These are phyloP conservation scores for Fusarium nodosum DNA, from an alignment of 2,329 filamentous ascomycete species.

Conservation along the genomic window DNA sequence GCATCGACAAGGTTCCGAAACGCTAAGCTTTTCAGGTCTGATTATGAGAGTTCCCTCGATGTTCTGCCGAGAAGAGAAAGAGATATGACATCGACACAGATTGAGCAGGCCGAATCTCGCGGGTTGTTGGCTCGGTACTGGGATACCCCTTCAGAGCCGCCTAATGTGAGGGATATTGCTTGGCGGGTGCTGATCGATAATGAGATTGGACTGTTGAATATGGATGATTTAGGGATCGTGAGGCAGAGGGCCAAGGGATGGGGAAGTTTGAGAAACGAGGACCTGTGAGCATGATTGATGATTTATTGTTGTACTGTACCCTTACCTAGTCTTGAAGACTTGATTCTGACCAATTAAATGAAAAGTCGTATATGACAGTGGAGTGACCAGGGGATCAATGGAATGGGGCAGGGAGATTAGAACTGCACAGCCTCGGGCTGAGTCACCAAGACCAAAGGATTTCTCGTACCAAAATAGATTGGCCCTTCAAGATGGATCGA, in stretches of 20 bases:
- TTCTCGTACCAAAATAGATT: not conserved
- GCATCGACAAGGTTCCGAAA: slow-evolving; percentile 23
- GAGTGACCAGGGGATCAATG: not conserved
- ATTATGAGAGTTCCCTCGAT: not conserved
- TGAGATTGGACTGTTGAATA: slow-evolving; percentile 9
- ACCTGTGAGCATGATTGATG: not conserved
- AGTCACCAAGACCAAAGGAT: not conserved
- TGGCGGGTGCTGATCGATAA: slow-evolving; percentile 27
- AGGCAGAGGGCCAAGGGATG: slow-evolving; percentile 22
- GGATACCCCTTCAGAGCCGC: slow-evolving; percentile 16
- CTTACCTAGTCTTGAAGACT: not conserved
- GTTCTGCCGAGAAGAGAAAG: not conserved
- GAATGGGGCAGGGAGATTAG: not conserved
- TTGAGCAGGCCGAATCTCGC: slow-evolving; percentile 23
- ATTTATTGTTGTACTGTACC: not conserved
- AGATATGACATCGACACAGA: slow-evolving; percentile 16
- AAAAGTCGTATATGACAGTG: fast-evolving
- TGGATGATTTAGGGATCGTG: slow-evolving; percentile 32
- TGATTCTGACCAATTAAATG: not conserved
- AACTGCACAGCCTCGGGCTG: not conserved
- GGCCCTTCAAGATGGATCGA: not conserved
- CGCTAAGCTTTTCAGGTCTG: slow-evolving; percentile 8
- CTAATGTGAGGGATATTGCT: slow-evolving; percentile 21
- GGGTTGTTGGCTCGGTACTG: slow-evolving; percentile 21
- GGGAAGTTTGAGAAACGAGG: slow-evolving; percentile 6